These are phyloP conservation scores for Alternaria infectoria DNA, from an alignment of 2,329 filamentous ascomycete genomes.

Conservation along the genomic window DNA sequence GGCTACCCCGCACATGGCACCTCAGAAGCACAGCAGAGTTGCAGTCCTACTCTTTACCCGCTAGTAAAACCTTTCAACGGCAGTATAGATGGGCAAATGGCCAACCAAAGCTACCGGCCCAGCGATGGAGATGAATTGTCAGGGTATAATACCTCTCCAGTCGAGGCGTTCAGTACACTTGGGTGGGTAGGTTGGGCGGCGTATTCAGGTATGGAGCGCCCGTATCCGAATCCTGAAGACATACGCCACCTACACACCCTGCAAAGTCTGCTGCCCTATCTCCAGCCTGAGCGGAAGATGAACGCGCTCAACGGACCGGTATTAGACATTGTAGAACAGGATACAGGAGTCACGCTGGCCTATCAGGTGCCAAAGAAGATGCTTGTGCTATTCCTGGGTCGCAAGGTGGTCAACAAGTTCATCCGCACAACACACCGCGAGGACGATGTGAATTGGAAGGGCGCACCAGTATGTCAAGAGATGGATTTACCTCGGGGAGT, in stretches of 20 bases:
- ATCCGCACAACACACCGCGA: constrained; percentile 19
- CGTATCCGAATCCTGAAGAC: constrained; percentile 24
- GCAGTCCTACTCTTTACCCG: not conserved
- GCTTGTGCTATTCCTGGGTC: constrained; percentile 27
- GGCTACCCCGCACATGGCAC: not conserved
- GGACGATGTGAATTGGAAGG: constrained; percentile 13
- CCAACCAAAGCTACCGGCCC: not conserved
- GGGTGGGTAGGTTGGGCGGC: not conserved
- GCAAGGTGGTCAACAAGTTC: constrained; percentile 17
- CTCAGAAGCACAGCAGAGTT: not conserved
- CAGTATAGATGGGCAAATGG: not conserved
- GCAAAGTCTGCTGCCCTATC: constrained; percentile 17
- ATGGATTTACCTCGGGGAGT: constrained; percentile 17
- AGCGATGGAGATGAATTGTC: constrained; percentile 1
- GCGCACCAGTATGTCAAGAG: constrained; percentile 8
- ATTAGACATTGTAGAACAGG: constrained; percentile 24
- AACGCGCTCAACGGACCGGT: constrained; percentile 9
- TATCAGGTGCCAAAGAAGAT: constrained; percentile 23
- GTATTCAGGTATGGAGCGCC: not conserved
- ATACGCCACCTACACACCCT: constrained; percentile 27
- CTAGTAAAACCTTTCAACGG: not conserved
- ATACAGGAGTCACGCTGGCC: constrained; percentile 2
- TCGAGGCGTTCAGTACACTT: not conserved
- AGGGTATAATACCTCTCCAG: not conserved
- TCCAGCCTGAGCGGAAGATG: constrained; percentile 20